Percentiles rank a stretch among this genome's conserved stretches.
These are phyloP conservation scores for Saccharomycopsis synnaedendra DNA, from an alignment of 805 yeast species.

Conservation along the genomic window DNA sequence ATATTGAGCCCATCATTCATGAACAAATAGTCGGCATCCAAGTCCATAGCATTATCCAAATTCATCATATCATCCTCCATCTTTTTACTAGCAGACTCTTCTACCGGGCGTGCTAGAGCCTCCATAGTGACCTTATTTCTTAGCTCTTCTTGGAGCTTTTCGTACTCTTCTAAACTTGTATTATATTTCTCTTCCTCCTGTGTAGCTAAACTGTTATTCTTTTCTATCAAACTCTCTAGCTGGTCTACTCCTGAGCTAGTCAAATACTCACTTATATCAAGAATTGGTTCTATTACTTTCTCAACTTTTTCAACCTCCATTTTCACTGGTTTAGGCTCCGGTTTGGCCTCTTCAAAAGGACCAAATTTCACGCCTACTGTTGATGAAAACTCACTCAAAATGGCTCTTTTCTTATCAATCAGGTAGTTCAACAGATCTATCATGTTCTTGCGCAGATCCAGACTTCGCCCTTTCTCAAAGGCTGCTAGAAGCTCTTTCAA, in stretches of 20 bases:
- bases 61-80: neutral
- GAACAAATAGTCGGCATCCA: constrained; percentile 3
- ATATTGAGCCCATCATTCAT: constrained; percentile 3
- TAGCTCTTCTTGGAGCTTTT: neutral
- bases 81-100: neutral
- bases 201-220: neutral
- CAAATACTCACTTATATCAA: neutral
- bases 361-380: constrained; percentile 1
- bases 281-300: neutral
- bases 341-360: neutral
- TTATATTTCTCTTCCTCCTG: neutral
- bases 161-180: neutral
- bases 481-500: constrained; percentile 26
- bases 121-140: neutral
- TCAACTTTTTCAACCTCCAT: neutral
- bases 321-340: neutral
- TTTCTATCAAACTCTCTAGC: neutral
- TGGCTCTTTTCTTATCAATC: constrained; percentile 5
- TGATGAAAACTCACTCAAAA: constrained; percentile 1
- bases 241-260: neutral
- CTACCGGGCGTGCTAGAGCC: neutral
- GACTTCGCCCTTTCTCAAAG: constrained; percentile 15
- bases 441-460: constrained; percentile 1
- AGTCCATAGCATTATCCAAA: neutral
- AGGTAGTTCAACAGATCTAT: constrained; percentile 9